phyloP scores from a whole-genome alignment of 2,329 filamentous ascomycete genomes.

The Apiospora malaysiana region DNA sequence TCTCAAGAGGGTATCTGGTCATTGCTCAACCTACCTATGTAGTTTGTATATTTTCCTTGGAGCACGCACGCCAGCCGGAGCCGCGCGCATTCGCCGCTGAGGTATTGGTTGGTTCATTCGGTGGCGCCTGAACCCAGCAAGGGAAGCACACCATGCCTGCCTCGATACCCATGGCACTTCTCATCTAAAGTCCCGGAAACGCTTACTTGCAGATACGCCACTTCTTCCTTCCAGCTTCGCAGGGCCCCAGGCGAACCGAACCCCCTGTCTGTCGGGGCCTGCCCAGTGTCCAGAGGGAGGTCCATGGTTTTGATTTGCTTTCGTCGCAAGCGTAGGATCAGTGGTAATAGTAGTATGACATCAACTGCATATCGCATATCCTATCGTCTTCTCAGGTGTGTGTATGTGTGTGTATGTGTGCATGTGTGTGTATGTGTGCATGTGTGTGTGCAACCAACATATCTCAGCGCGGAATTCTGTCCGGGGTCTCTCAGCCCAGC shows the following conservation, averaged over 20 bases:
- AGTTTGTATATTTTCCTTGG: too few species aligned
- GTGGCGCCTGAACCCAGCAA: neutral
- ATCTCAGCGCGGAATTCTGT: neutral
- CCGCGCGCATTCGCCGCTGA: neutral
- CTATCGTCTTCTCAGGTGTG: neutral
- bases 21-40: neutral
- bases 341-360: neutral
- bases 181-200: slow-evolving; percentile 8
- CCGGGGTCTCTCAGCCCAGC: neutral
- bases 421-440: neutral
- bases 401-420: neutral
- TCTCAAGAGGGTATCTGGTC: neutral
- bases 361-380: slow-evolving; percentile 6
- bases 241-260: too few species aligned
- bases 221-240: neutral
- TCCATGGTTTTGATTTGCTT: slow-evolving; percentile 1
- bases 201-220: slow-evolving; percentile 10
- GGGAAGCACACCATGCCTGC: neutral
- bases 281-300: neutral
- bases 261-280: neutral
- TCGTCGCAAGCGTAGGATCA: slow-evolving; percentile 14
- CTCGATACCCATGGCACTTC: neutral
- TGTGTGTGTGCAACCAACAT: neutral
- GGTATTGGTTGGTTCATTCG: too few species aligned
- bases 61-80: neutral